phyloP scores from a whole-genome alignment of 768 basidiomycete species.

The Kwoniella heveanensis region DNA sequence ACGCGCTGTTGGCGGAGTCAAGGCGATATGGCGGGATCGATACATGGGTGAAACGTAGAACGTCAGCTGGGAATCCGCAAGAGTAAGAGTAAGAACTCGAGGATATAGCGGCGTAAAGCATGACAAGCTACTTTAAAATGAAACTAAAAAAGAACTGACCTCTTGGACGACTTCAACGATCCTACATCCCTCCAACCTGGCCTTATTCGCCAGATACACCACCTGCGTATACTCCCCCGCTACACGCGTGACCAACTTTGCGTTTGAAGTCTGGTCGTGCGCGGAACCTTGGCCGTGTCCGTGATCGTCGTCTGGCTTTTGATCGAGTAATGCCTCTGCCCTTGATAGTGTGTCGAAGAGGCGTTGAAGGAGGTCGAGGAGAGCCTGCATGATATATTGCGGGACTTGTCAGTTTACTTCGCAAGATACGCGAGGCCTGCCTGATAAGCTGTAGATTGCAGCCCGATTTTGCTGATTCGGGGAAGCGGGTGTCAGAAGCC shows the following conservation, averaged over 20 bases:
- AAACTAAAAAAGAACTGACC: conserved; percentile 60
- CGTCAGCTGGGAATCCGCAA: no score
- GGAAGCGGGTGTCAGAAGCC: no score
- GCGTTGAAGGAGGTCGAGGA: conserved; percentile 83
- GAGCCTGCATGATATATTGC: conserved; percentile 60
- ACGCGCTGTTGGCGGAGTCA: conserved; percentile 81
- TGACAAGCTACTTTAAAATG: neutral
- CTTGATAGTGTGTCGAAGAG: conserved; percentile 88
- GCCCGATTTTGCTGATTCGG: no score
- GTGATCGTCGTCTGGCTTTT: conserved; percentile 24
- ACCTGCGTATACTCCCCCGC: conserved; percentile 90
- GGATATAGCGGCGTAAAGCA: neutral
- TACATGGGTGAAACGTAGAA: no score
- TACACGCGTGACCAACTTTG: conserved; percentile 66
- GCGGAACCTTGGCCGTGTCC: neutral
- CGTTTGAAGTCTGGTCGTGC: conserved; percentile 2
- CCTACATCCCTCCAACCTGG: conserved; percentile 70
- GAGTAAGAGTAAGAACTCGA: no score
- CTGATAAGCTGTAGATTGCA: no score
- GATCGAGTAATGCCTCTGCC: conserved; percentile 76
- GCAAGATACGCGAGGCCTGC: neutral
- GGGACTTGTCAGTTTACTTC: neutral
- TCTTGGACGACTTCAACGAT: conserved; percentile 83
- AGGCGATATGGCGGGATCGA: no score
- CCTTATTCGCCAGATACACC: conserved; percentile 83